Percentiles rank a stretch among this genome's conserved stretches.
Evolutionary conservation across 306 rosid genomes (phyloP).

Genomic region (Quercus gilva): DNA sequence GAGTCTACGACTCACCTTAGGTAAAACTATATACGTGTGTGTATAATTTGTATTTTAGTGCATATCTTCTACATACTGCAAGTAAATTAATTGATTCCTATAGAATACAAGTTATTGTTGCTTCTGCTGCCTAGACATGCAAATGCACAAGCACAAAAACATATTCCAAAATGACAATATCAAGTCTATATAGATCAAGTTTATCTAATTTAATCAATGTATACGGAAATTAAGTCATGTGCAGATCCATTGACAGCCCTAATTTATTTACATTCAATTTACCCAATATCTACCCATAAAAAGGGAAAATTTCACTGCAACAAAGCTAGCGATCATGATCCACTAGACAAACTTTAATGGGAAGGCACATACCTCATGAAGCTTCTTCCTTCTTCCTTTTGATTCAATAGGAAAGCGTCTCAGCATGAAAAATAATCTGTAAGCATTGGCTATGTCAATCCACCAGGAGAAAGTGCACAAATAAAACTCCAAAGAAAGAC

Average conservation of each 20-base stretch:
- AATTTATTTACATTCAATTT: not conserved
- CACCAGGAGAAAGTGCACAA: not conserved
- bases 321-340: not conserved
- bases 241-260: not conserved
- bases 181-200: no score
- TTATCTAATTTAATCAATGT: no score
- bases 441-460: slow-evolving; percentile 1
- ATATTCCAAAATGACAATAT: no score
- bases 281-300: not conserved
- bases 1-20: no score
- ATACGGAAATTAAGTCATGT: not conserved
- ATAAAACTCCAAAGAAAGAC: slow-evolving; percentile 8
- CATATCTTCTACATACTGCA: no score
- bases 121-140: not conserved
- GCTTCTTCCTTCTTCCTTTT: slow-evolving; percentile 97
- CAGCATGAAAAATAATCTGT: slow-evolving; percentile 94
- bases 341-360: slow-evolving; percentile 22
- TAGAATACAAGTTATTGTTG: not conserved
- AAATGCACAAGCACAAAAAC: not conserved
- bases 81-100: not conserved
- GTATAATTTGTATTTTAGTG: no score
- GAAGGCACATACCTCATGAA: slow-evolving; percentile 74
- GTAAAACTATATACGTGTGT: no score
- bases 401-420: slow-evolving; percentile 97
- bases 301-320: not conserved